Evolutionary conservation across 148 eudicot species (phyloP).

Genomic region (Silene uniflora): DNA sequence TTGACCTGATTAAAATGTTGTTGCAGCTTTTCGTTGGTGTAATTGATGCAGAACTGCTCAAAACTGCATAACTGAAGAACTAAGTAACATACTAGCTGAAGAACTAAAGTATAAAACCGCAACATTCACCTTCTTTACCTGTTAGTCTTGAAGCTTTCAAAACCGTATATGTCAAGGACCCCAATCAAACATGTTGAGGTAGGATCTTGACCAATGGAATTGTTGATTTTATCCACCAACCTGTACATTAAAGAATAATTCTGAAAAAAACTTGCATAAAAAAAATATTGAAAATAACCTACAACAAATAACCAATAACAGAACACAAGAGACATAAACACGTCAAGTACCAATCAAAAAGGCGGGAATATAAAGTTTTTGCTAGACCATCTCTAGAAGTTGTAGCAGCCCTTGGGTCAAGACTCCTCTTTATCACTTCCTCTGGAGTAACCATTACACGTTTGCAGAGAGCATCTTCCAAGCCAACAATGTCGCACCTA

Average conservation of each 20-base stretch:
- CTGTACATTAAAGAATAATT: conserved; percentile 35
- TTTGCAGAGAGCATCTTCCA: conserved; percentile 81
- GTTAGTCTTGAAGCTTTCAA: conserved; percentile 91
- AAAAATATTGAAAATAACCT: conserved; percentile 7
- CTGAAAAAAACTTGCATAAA: conserved; percentile 8
- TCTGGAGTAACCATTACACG: conserved; percentile 94
- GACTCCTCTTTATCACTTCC: conserved; percentile 84
- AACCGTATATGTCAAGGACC: conserved; percentile 98
- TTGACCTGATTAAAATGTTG: conserved; percentile 96
- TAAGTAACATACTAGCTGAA: conserved; percentile 12
- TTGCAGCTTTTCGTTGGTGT: conserved; percentile 95
- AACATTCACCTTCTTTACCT: conserved; percentile 46
- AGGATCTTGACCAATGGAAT: conserved; percentile 95
- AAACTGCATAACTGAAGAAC: conserved; percentile 53
- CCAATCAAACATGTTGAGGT: conserved; percentile 82
- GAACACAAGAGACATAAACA: background rate
- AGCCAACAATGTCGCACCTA: conserved; percentile 67
- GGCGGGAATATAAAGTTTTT: conserved; percentile 73
- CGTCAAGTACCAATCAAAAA: conserved; percentile 73
- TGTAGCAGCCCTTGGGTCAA: conserved; percentile 68
- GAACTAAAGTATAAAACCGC: background rate
- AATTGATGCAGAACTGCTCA: conserved; percentile 98
- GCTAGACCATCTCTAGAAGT: conserved; percentile 94
- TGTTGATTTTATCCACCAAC: conserved; percentile 90
- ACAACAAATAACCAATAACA: conserved; percentile 7